Evolutionary conservation across 192 early-diverging fungal genomes (phyloP), one percentile per base, ranked within the genome.

Genomic region (Podila clonocystis): DNA sequence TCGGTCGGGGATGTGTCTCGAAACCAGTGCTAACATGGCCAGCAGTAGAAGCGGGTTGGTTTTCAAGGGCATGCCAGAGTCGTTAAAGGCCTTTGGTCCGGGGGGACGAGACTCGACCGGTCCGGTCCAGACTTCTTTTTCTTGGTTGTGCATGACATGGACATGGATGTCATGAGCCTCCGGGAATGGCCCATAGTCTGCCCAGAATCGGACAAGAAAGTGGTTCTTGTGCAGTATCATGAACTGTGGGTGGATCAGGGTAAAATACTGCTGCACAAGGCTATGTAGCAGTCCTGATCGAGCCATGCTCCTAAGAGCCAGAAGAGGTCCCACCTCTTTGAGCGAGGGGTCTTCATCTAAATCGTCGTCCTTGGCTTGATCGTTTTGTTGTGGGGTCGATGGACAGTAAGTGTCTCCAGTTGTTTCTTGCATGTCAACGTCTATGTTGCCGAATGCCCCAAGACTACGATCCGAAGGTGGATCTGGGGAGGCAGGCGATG

Each of bases 151-250:
- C 29, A 71, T 58, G 26, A 76, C 2, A 12, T 77, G 68, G 36
- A 41, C 9, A 33, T 77, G 75, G 5, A 77, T 6, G 22, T 77
- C 75, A 8, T 60, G 64, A 17, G 75, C 75, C 19, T 77, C 68
- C 0, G 75, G 75, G 30, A 71, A 77, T 9, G 75, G 69, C 7
- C 75, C 75, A 48, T 71, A 77, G 5, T 60, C 22, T 28, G 29
- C 48, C 75, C 75, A 77, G 28, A 77, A 77, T 12, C 63, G 67
- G 34, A 77, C 75, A 4, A 77, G 75, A n/a, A 77, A 77, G 45
- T 66, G 68, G 28, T 77, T 77, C 58, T 77, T 77, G 50, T 77
- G 62, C 5, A 77, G 58, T 17, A 77, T 62, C 75, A 71, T 71
- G 49, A 77, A 77, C 59, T 77, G 75, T 2, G 75, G 75, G 28